Percentiles rank a stretch among this genome's conserved stretches.
Evolutionary conservation across 495 filamentous ascomycete genomes (phyloP).

Genomic region (Filosporella fistucella): DNA sequence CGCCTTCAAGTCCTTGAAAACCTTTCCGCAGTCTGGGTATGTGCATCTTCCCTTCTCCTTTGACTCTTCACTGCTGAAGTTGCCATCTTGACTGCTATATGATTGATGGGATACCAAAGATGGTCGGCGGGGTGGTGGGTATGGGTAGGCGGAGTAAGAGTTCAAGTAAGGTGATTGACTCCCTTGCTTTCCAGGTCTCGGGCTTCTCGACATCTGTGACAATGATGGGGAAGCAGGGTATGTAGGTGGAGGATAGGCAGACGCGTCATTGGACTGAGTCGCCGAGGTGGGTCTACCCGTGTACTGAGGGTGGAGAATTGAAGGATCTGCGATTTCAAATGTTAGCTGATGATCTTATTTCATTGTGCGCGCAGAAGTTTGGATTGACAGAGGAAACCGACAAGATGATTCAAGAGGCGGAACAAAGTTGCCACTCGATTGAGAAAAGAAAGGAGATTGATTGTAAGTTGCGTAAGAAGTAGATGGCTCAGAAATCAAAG

Average conservation of each 20-base stretch:
- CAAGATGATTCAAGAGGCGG: conserved; percentile 57
- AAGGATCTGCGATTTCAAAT: conserved; percentile 14
- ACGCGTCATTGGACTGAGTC: conserved; percentile 12
- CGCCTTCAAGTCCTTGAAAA: conserved; percentile 93
- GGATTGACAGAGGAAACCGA: conserved; percentile 49
- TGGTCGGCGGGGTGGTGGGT: conserved; percentile 20
- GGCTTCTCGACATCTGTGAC: conserved; percentile 24
- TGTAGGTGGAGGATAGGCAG: conserved; percentile 20
- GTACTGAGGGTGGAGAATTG: conserved; percentile 27
- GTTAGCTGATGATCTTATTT: conserved; percentile 12
- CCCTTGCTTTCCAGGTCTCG: conserved; percentile 19
- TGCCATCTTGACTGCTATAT: conserved; percentile 20
- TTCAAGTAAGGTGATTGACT: conserved; percentile 25
- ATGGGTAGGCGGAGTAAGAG: conserved; percentile 25
- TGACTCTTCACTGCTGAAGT: conserved; percentile 54
- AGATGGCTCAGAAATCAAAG: conserved; percentile 12
- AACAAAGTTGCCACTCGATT: conserved; percentile 57
- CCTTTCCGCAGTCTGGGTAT: conserved; percentile 76
- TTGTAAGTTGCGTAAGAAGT: conserved; percentile 20
- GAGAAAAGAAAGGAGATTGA: conserved; percentile 47
- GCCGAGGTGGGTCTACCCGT: conserved; percentile 21
- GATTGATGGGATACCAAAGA: conserved; percentile 20
- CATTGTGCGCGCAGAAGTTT: conserved; percentile 10
- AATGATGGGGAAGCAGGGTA: conserved; percentile 24
- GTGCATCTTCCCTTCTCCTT: conserved; percentile 73